These are phyloP conservation scores for Metrosideros polymorpha DNA, from an alignment of 441 rosid genomes.

Conservation along the genomic window DNA sequence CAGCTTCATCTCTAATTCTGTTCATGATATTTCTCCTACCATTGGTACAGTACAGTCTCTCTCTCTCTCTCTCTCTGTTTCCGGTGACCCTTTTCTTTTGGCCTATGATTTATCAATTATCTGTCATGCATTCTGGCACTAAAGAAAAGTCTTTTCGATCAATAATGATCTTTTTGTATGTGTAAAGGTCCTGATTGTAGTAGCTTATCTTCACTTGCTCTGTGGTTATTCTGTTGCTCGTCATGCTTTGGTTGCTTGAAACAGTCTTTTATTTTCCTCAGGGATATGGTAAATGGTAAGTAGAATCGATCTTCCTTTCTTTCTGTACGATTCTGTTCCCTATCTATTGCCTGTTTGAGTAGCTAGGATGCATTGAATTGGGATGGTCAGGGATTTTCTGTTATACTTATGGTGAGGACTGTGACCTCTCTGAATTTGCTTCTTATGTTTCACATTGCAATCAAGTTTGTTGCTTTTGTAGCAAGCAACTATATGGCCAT, in stretches of 20 bases:
- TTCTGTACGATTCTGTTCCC: background rate
- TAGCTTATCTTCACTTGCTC: background rate
- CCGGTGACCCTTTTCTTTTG: background rate
- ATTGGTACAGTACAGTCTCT: background rate
- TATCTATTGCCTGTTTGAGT: background rate
- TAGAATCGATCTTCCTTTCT: background rate
- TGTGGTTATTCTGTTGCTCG: background rate
- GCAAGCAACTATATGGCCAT: background rate
- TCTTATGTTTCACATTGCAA: background rate
- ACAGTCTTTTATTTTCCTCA: background rate
- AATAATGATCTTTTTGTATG: background rate
- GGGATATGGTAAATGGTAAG: background rate
- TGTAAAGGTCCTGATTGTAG: background rate
- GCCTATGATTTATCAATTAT: background rate
- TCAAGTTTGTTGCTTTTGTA: background rate
- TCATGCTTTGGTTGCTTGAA: background rate
- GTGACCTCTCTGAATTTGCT: background rate
- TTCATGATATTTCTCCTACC: background rate
- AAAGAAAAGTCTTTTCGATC: background rate
- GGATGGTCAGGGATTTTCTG: background rate
- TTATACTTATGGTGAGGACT: background rate
- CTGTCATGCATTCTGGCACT: background rate
- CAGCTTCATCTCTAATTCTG: background rate
- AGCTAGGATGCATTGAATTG: background rate
- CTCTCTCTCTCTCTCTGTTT: too few species aligned